phyloP scores from a whole-genome alignment of 2,329 filamentous ascomycete genomes.

The Ramularia endophylla region DNA sequence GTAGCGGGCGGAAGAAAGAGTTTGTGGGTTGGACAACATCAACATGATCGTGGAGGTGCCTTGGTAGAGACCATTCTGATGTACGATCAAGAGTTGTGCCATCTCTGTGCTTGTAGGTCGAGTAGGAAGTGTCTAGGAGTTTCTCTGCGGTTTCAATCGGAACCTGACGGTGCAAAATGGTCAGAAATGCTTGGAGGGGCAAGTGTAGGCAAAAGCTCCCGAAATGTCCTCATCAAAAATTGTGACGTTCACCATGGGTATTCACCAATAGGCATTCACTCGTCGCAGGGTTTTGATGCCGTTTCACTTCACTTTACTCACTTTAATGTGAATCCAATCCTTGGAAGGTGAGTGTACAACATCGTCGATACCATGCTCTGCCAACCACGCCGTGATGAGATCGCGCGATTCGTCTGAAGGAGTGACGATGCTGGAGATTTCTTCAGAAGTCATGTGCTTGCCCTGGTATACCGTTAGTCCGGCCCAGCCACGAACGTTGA shows the following conservation, averaged over 20 bases:
- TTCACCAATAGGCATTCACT: no score
- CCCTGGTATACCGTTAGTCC: slow-evolving; percentile 26
- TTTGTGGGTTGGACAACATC: slow-evolving; percentile 57
- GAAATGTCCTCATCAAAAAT: no score
- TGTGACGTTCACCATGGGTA: no score
- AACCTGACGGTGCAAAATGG: no score
- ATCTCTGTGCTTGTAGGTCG: slow-evolving; percentile 48
- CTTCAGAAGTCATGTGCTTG: slow-evolving; percentile 44
- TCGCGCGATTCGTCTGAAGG: slow-evolving; percentile 48
- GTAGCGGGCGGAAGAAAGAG: slow-evolving; percentile 48
- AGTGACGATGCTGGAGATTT: slow-evolving; percentile 50
- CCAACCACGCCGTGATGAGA: slow-evolving; percentile 52
- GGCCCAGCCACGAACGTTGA: no score
- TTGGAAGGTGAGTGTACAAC: slow-evolving; percentile 47
- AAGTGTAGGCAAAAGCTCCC: no score
- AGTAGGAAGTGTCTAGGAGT: slow-evolving; percentile 49
- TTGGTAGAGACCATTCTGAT: slow-evolving; percentile 53
- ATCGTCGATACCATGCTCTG: slow-evolving; percentile 46
- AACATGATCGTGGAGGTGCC: slow-evolving; percentile 52
- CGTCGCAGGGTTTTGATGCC: no score
- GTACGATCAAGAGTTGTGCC: slow-evolving; percentile 49
- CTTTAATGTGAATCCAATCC: slow-evolving; percentile 57
- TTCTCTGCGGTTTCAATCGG: slow-evolving; percentile 48
- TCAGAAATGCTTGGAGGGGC: no score
- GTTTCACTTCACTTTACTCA: no score